These are phyloP conservation scores for Cyberlindnera veronae DNA, from an alignment of 805 yeast species.

Conservation along the genomic window DNA sequence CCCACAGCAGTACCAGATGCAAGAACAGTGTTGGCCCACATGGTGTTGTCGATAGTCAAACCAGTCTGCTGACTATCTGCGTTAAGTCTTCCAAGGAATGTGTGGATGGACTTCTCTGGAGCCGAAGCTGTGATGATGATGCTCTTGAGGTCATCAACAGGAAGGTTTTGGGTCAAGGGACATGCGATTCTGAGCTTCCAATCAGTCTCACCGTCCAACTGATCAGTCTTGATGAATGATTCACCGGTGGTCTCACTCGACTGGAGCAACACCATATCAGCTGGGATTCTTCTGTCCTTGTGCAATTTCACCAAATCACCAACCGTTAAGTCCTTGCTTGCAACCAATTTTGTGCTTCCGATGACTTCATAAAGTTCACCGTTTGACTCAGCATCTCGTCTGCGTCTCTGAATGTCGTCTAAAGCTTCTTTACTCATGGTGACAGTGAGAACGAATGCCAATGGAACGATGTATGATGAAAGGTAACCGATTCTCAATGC, in stretches of 20 bases:
- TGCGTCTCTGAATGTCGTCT: conserved; percentile 87
- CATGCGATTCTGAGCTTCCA: conserved; percentile 91
- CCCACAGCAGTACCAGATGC: conserved; percentile 94
- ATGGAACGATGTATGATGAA: conserved; percentile 89
- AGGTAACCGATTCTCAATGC: conserved; percentile 88
- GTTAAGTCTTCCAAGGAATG: conserved; percentile 71
- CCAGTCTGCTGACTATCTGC: conserved; percentile 58
- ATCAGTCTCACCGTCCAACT: conserved; percentile 97
- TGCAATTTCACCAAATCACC: conserved; percentile 81
- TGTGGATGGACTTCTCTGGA: conserved; percentile 82
- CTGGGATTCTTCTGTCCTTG: conserved; percentile 87
- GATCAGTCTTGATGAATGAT: conserved; percentile 93
- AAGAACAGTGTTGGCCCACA: conserved; percentile 97
- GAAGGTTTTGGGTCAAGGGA: conserved; percentile 60
- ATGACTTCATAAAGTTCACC: conserved; percentile 76
- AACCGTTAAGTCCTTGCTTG: conserved; percentile 64
- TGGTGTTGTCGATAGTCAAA: conserved; percentile 80
- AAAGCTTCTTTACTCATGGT: conserved; percentile 96
- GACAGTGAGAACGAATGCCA: conserved; percentile 86
- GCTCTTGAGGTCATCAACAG: conserved; percentile 48
- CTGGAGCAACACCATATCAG: conserved; percentile 83
- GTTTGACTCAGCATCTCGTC: conserved; percentile 88
- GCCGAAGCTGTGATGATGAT: conserved; percentile 65
- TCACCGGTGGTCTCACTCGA: conserved; percentile 83
- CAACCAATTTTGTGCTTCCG: conserved; percentile 41